phyloP scores from a whole-genome alignment of 2,329 filamentous ascomycete genomes.

The Basipetospora sp. region DNA sequence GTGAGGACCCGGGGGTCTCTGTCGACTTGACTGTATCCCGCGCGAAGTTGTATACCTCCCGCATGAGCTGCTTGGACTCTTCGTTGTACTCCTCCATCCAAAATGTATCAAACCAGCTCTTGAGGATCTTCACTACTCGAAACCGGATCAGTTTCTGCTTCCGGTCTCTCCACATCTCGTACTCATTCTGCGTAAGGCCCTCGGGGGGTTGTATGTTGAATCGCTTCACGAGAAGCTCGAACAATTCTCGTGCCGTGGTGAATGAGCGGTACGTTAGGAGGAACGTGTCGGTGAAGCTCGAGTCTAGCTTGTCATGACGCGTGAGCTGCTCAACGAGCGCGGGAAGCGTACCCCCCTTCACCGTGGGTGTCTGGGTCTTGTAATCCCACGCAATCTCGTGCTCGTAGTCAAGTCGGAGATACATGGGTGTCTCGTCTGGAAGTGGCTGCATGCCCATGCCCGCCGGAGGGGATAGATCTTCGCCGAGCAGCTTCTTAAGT shows the following conservation, averaged over 20 bases:
- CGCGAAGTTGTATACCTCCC: constrained; percentile 79
- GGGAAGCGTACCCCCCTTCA: constrained; percentile 79
- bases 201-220: constrained; percentile 87
- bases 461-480: constrained; percentile 40
- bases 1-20: constrained; percentile 75
- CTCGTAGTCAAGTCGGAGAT: constrained; percentile 73
- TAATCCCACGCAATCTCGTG: constrained; percentile 78
- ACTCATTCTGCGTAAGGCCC: constrained; percentile 59
- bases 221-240: constrained; percentile 78
- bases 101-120: constrained; percentile 96
- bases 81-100: constrained; percentile 95
- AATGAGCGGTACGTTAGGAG: constrained; percentile 93
- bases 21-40: constrained; percentile 85
- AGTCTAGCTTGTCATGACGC: constrained; percentile 86
- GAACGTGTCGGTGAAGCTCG: constrained; percentile 94
- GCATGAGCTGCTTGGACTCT: constrained; percentile 68
- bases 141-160: constrained; percentile 96
- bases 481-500: constrained; percentile 51
- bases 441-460: constrained; percentile 26
- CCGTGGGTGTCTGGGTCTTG: constrained; percentile 57
- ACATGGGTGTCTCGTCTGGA: constrained; percentile 70
- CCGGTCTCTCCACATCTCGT: constrained; percentile 75
- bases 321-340: constrained; percentile 91
- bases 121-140: constrained; percentile 90
- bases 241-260: constrained; percentile 76